Base-by-base conservation (phyloP, 2,329 filamentous ascomycete genomes). In the Myrmaecium sp. region DNA sequence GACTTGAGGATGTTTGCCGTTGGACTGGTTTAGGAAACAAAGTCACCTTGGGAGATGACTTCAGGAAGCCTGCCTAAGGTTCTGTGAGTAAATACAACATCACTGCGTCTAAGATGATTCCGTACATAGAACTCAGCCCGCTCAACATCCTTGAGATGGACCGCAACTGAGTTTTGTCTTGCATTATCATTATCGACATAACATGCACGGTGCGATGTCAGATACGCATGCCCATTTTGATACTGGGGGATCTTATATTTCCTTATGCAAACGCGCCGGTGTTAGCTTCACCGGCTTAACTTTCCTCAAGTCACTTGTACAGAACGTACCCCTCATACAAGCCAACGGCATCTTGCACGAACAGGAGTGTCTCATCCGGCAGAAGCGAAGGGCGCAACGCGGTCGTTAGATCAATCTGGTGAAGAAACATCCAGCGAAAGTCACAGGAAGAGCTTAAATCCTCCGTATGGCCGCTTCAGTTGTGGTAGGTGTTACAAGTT, bases 321-420 rank as follows among this genome's bases (percentile, higher is more conserved):
- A 17, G 19, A 15, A 59, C 73, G 57, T 65, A 92, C 83, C 89
- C 89, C 65, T 95, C 82, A 59, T 98, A 98, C 34, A 98, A 64
- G 40, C 89, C 89, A 43, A 98, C 84, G 52, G 82, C 84, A 64
- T 95, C 84, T 60, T 95, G 86, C 31, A 98, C 86, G 57, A 93
- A 95, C 33, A 98, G 67, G 29, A 95, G 64, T 40, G 81, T 78
- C 66, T 98, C 89, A 63, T 94, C 89, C 46, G 82, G 78, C 39
- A 92, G 69, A 50, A 94, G 77, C 34, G 76, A 78, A 43, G 89
- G 89, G 64, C 89, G 79, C 49, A 94, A 69, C 49, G 89, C 89
- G 59, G 86, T 93, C 31, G 89, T 98, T 46, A 98, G 70, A 58
- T 98, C 86, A 52, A 95, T 69, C 43, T 78, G 73, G 66, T 91